These are phyloP conservation scores for Mortierella sp. DNA, from an alignment of 371 early-diverging fungal genomes.

Conservation along the genomic window DNA sequence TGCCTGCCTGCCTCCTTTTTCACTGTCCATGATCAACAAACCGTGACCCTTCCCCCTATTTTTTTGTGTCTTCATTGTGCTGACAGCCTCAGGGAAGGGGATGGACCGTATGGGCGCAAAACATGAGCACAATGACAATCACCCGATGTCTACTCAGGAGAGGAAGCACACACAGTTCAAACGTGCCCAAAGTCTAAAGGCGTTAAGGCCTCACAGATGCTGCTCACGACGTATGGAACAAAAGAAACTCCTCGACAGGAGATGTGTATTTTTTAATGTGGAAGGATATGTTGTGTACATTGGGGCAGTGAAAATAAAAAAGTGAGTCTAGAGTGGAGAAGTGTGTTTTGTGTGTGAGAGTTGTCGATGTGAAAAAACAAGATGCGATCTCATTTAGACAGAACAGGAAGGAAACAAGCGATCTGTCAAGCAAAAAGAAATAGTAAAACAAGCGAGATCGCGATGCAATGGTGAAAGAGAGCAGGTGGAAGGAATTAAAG, in stretches of 20 bases:
- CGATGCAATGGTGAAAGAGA: neutral
- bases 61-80: neutral
- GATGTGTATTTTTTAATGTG: neutral
- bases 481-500: neutral
- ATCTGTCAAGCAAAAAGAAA: neutral
- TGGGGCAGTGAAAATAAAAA: neutral
- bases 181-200: neutral
- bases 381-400: neutral
- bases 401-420: neutral
- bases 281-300: neutral
- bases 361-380: neutral
- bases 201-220: neutral
- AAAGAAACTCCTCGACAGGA: neutral
- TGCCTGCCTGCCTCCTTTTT: neutral
- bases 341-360: neutral
- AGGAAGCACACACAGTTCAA: neutral
- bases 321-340: slow-evolving; percentile 2
- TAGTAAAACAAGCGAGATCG: neutral
- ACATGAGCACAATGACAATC: neutral
- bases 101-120: neutral
- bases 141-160: slow-evolving; percentile 7
- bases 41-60: slow-evolving; percentile 15
- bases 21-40: neutral
- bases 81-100: neutral
- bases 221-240: neutral